Conservation (phyloP, 148 eudicot genomes). For the Suaeda aralocaspica region DNA sequence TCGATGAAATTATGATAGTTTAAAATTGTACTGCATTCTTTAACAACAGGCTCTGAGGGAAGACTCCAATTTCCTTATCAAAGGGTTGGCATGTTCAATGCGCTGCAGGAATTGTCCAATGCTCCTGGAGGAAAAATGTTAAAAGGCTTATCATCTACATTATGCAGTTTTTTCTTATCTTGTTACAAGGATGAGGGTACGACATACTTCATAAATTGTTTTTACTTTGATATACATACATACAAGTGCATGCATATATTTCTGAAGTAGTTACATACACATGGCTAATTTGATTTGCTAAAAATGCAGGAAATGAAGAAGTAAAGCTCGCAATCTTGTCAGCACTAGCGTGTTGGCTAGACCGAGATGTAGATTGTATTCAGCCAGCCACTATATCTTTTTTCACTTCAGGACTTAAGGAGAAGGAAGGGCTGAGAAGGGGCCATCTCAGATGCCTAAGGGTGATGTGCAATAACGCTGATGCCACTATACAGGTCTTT, state of each 20-base stretch:
- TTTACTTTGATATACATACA: background rate
- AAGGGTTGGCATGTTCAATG: slow-evolving; percentile 88
- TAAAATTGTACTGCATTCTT: slow-evolving; percentile 10
- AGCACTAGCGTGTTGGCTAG: slow-evolving; percentile 77
- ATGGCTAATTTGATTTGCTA: background rate
- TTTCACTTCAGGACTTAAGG: slow-evolving; percentile 74
- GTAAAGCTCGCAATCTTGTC: slow-evolving; percentile 77
- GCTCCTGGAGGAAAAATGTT: slow-evolving; percentile 79
- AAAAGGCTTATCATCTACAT: slow-evolving; percentile 47
- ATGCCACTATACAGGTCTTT: slow-evolving; percentile 55
- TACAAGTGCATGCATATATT: background rate
- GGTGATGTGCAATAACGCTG: slow-evolving; percentile 61
- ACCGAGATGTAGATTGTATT: slow-evolving; percentile 50
- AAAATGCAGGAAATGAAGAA: slow-evolving; percentile 84
- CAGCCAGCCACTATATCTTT: slow-evolving; percentile 58
- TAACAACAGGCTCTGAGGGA: slow-evolving; percentile 84
- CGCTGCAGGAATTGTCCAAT: slow-evolving; percentile 67
- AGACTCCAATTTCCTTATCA: slow-evolving; percentile 97
- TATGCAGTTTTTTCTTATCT: slow-evolving; percentile 64
- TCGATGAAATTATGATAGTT: background rate
- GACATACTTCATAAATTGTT: background rate
- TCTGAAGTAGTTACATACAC: background rate
- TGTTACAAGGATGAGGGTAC: slow-evolving; percentile 92
- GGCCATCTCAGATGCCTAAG: slow-evolving; percentile 81
- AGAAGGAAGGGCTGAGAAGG: slow-evolving; percentile 87